Conservation (phyloP, 345 rosid species). For the Laguncularia racemosa region DNA sequence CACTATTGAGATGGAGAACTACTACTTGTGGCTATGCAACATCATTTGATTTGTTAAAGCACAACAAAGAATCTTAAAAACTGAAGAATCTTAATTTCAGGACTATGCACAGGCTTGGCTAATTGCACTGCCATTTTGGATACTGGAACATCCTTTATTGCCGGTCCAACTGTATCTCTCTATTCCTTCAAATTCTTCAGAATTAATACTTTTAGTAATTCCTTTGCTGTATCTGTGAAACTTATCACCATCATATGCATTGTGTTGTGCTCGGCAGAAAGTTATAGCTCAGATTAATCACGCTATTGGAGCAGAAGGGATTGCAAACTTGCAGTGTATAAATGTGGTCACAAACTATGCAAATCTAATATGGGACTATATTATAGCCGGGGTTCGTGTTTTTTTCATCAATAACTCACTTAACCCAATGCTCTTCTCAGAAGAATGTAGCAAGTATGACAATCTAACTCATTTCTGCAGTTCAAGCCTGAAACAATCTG, state of each 20-base stretch:
- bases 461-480: constrained; percentile 18
- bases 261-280: constrained; percentile 22
- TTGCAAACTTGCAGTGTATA: constrained; percentile 41
- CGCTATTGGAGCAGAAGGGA: constrained; percentile 46
- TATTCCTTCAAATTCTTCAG: background rate
- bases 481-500: constrained; percentile 41
- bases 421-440: background rate
- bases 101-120: constrained; percentile 16
- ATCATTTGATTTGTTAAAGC: too few species aligned
- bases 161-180: constrained; percentile 55
- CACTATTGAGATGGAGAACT: too few species aligned
- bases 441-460: background rate
- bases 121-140: constrained; percentile 51
- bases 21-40: too few species aligned
- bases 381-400: constrained; percentile 41
- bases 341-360: constrained; percentile 28
- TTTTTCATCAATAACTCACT: background rate
- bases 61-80: background rate
- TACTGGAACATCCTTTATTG: constrained; percentile 42
- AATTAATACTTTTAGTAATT: background rate
- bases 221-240: constrained; percentile 1
- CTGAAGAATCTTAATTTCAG: constrained; percentile 18
- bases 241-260: constrained; percentile 1
- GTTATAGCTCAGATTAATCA: constrained; percentile 44
- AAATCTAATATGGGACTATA: constrained; percentile 33